These are phyloP conservation scores for Penicillium sp. DNA, from an alignment of 2,329 filamentous ascomycete species.

Conservation along the genomic window DNA sequence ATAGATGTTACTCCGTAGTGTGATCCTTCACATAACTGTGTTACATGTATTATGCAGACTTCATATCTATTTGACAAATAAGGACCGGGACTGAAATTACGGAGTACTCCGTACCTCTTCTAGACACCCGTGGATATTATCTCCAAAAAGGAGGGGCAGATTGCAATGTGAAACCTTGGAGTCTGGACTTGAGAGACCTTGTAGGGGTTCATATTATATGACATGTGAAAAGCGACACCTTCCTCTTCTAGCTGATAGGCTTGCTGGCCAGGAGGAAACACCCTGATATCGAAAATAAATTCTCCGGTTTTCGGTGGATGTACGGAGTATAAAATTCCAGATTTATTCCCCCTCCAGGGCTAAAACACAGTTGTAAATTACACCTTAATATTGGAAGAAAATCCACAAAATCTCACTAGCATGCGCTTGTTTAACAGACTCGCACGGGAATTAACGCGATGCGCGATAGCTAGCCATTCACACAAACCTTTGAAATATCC, in stretches of 20 bases:
- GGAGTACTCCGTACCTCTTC: too few species aligned
- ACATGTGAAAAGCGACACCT: neutral
- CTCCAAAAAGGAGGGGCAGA: neutral
- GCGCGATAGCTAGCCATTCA: constrained; percentile 1
- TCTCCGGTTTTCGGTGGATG: neutral
- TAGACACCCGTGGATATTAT: neutral
- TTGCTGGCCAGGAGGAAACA: neutral
- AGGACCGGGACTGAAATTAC: neutral
- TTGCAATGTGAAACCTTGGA: neutral
- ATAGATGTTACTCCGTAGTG: neutral
- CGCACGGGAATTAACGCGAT: neutral
- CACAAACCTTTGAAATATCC: neutral
- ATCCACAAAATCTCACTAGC: neutral
- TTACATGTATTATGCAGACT: neutral
- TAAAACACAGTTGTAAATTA: neutral
- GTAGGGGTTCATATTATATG: neutral
- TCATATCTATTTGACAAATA: neutral
- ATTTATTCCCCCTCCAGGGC: too few species aligned
- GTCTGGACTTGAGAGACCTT: neutral
- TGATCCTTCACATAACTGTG: neutral
- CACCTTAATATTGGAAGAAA: neutral
- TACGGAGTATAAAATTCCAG: neutral
- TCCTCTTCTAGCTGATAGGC: neutral
- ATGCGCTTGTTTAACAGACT: neutral
- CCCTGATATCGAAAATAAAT: neutral